Conservation (phyloP, 1,284 basidiomycete species). For the Heterobasidion annosum region DNA sequence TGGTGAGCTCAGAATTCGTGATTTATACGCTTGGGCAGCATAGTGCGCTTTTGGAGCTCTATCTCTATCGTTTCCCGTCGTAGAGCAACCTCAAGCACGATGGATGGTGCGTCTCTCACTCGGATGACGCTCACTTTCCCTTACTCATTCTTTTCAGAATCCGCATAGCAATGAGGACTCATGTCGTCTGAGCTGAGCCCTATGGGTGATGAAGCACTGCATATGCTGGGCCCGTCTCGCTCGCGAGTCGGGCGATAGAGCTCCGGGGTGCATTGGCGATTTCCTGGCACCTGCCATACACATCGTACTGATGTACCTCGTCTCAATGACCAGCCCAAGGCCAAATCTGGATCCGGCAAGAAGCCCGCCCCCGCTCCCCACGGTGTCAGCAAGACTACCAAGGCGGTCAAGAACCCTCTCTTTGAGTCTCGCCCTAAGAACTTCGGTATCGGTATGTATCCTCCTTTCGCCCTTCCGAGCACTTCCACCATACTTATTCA, state of each 20-base stretch:
- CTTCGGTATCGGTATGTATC: constrained; percentile 85
- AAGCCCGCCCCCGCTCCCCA: constrained; percentile 74
- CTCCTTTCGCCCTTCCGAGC: background rate
- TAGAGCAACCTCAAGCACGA: constrained; percentile 12
- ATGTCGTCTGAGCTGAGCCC: constrained; percentile 20
- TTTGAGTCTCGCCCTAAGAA: constrained; percentile 88
- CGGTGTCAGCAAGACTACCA: constrained; percentile 65
- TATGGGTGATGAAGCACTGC: constrained; percentile 17
- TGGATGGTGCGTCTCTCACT: constrained; percentile 45
- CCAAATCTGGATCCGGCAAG: constrained; percentile 60
- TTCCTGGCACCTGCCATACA: constrained; percentile 20
- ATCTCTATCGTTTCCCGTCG: too few relatives aligned
- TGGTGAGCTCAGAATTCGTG: too few relatives aligned
- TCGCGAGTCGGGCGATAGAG: constrained; percentile 44
- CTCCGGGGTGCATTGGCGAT: constrained; percentile 48
- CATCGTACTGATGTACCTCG: constrained; percentile 28
- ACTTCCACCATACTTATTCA: background rate
- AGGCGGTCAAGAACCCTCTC: constrained; percentile 89
- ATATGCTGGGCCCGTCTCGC: constrained; percentile 35
- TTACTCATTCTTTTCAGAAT: constrained; percentile 9
- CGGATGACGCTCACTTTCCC: constrained; percentile 26
- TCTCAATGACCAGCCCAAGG: constrained; percentile 86
- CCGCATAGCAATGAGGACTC: constrained; percentile 17
- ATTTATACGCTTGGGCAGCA: too few relatives aligned
- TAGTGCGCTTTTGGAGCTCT: too few relatives aligned